phyloP scores from a whole-genome alignment of 306 rosid genomes.

The Casuarina equisetifolia region DNA sequence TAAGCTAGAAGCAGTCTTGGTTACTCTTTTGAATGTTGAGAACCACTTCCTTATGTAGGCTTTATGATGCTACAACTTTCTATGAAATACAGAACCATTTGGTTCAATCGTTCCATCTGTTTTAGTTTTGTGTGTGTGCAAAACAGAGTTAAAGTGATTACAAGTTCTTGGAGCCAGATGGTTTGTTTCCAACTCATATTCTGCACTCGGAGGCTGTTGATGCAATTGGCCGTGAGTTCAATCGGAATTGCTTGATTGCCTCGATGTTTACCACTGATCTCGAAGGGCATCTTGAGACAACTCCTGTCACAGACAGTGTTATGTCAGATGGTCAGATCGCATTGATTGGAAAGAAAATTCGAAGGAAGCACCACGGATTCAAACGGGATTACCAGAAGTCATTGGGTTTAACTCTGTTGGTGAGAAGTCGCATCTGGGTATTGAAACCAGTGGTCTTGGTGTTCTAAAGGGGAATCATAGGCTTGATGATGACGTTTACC shows the following conservation, averaged over 20 bases:
- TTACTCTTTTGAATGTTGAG: too few relatives aligned
- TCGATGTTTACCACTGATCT: slow-evolving; percentile 92
- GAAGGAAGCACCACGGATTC: slow-evolving; percentile 93
- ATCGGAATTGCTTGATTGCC: slow-evolving; percentile 90
- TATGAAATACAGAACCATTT: too few relatives aligned
- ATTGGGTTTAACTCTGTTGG: slow-evolving; percentile 58
- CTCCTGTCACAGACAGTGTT: slow-evolving; percentile 94
- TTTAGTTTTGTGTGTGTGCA: too few relatives aligned
- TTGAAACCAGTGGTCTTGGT: slow-evolving; percentile 99
- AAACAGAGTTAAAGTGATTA: too few relatives aligned
- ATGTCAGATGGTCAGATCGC: slow-evolving; percentile 92
- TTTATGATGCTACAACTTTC: too few relatives aligned
- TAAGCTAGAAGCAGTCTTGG: too few relatives aligned
- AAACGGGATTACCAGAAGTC: slow-evolving; percentile 97
- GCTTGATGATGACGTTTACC: slow-evolving; percentile 98
- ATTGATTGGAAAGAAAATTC: slow-evolving; percentile 89
- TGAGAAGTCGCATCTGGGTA: slow-evolving; percentile 91
- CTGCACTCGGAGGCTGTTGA: slow-evolving; percentile 99
- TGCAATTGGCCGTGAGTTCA: slow-evolving; percentile 76
- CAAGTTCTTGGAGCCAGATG: slow-evolving; percentile 94
- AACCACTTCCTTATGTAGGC: too few relatives aligned
- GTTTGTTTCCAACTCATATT: slow-evolving; percentile 93
- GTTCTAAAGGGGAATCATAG: slow-evolving; percentile 97
- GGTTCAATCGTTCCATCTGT: too few relatives aligned
- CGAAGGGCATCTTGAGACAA: slow-evolving; percentile 97